Evolutionary conservation across 768 basidiomycete genomes (phyloP), one percentile per base, ranked within the genome.

Genomic region (Rhodotorula taiwanensis): DNA sequence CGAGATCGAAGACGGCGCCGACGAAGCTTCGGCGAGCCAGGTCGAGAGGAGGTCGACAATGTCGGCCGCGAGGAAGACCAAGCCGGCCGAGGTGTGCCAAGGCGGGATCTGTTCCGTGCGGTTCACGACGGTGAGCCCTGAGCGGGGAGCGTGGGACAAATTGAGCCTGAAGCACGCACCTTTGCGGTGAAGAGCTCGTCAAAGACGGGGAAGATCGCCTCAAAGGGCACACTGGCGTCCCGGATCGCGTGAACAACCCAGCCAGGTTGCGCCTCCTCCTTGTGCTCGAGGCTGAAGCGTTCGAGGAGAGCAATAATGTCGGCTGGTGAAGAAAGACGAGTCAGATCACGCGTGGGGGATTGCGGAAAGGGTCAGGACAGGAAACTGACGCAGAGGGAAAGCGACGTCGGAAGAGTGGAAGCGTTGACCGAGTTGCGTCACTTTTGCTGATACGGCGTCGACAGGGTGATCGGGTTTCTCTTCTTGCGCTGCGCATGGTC

Each of bases 401-500:
- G 90, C 87, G 62, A 84, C 84, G 65, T 91, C 89, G 4, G 91
- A 94, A 0, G 92, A 89, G 73, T 88, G 90, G 74, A 93, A 94
- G 27, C 88, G 80, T 70, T 88, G 84, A 25, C 87, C 89, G 8
- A 95, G 79, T 4, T 85, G 81, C 27, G 85, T 80, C 23, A 92
- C 78, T 66, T 80, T 83, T 20, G 81, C 80, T 41, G 83, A 78
- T 56, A 92, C 80, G 21, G 80, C 78, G 69, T 89, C 86, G 48
- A 85, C 81, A 66, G 82, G 76, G 64, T 78, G 49, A 27, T 61
- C 78, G 45, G 51, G 61, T n/a, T 51, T 60, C 6, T 48, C 69
- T 0, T 65, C 68, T 56, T 62, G 51, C 5, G 54, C 69, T 67
- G 43, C 21, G n/a, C 2, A 28, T 41, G 3, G 6, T 20, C 25